A percentile compares a stretch with the other conserved stretches of the same genome.
phyloP scores from a whole-genome alignment of 2,329 filamentous ascomycete genomes.

The Westerdykella aurantiaca region DNA sequence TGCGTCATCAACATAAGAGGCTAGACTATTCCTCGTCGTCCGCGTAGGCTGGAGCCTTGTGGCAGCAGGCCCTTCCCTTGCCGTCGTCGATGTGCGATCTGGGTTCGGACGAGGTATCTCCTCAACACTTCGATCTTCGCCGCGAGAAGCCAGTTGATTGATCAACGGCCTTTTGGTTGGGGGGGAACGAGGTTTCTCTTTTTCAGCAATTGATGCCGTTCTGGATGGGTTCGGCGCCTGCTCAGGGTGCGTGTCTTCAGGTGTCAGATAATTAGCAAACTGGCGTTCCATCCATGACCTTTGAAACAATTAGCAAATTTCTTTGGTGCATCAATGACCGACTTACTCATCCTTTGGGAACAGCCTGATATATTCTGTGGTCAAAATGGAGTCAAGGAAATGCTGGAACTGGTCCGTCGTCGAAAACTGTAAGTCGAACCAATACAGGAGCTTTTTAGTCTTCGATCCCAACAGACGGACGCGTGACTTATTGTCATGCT shows the following conservation, averaged over 20 bases:
- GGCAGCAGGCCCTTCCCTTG: not conserved
- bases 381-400: slow-evolving; percentile 5
- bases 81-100: not conserved
- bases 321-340: no score
- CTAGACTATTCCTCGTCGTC: slow-evolving; percentile 6
- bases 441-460: slow-evolving; percentile 4
- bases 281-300: no score
- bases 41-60: slow-evolving; percentile 8
- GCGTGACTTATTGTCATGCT: slow-evolving; percentile 11
- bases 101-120: not conserved
- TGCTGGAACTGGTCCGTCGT: slow-evolving; percentile 4
- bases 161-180: no score
- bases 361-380: no score
- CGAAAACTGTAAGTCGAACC: slow-evolving; percentile 21
- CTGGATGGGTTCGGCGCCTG: no score
- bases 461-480: slow-evolving; percentile 18
- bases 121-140: not conserved
- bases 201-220: no score
- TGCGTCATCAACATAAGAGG: not conserved
- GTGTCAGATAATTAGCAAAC: no score
- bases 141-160: no score
- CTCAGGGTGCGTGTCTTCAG: no score
- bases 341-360: no score
- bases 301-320: no score
- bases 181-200: no score